A percentile compares a stretch with the other conserved stretches of the same genome.
phyloP scores from a whole-genome alignment of 2,329 filamentous ascomycete genomes.

The Ceratocystis albifundus region DNA sequence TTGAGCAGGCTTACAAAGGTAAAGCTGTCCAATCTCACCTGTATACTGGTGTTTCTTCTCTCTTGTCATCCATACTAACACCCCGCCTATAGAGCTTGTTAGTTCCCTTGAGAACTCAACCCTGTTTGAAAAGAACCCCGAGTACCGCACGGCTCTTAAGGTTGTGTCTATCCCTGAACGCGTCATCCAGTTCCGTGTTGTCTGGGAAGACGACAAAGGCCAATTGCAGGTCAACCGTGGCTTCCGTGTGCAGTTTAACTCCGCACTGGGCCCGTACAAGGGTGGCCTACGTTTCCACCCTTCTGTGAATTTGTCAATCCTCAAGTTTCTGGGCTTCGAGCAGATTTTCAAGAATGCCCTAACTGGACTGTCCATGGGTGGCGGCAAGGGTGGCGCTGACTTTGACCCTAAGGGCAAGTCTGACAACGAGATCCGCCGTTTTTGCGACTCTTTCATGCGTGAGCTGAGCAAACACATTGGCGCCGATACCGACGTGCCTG shows the following conservation, averaged over 20 bases:
- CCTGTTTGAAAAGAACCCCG: slow-evolving; percentile 86
- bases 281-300: slow-evolving; percentile 93
- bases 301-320: slow-evolving; percentile 63
- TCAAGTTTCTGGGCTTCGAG: slow-evolving; percentile 98
- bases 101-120: slow-evolving; percentile 88
- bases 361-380: slow-evolving; percentile 78
- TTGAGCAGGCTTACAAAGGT: slow-evolving; percentile 97
- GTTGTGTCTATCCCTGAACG: slow-evolving; percentile 88
- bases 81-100: slow-evolving; percentile 58
- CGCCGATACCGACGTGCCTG: slow-evolving; percentile 88
- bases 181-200: slow-evolving; percentile 90
- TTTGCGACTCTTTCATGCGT: slow-evolving; percentile 93
- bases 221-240: slow-evolving; percentile 84
- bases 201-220: slow-evolving; percentile 92
- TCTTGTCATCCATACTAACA: not conserved
- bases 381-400: slow-evolving; percentile 94
- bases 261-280: slow-evolving; percentile 93
- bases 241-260: slow-evolving; percentile 98
- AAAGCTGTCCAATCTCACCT: slow-evolving; percentile 29
- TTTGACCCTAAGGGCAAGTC: slow-evolving; percentile 99
- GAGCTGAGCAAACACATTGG: slow-evolving; percentile 94
- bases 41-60: not conserved
- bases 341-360: slow-evolving; percentile 99
- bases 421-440: slow-evolving; percentile 92
- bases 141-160: slow-evolving; percentile 82